These are phyloP conservation scores for Lasiodiplodia sp. DNA, from an alignment of 2,329 filamentous ascomycete species.

Conservation along the genomic window DNA sequence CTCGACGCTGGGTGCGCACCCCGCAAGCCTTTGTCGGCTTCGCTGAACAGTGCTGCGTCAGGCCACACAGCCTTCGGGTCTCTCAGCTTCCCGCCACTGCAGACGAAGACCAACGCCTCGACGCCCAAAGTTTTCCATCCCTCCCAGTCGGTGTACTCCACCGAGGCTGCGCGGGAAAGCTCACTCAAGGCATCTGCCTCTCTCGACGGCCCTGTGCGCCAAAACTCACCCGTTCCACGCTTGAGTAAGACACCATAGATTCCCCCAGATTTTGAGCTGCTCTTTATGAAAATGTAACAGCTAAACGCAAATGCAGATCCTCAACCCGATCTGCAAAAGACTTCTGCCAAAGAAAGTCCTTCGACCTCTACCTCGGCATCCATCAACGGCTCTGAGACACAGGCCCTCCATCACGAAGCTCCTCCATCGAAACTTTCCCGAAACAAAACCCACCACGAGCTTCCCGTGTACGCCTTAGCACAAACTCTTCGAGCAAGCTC, in stretches of 20 bases:
- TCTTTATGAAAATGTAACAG: background rate
- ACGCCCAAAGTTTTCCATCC: background rate
- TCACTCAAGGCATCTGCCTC: background rate
- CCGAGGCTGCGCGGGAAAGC: background rate
- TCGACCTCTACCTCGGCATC: background rate
- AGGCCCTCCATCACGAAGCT: background rate
- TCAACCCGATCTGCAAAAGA: background rate
- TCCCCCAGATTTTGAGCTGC: background rate
- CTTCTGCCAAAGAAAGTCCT: background rate
- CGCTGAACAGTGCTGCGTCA: background rate
- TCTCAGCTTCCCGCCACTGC: background rate
- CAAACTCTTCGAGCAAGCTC: conserved; percentile 27
- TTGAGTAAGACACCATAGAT: background rate
- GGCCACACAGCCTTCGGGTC: background rate
- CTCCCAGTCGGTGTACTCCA: background rate
- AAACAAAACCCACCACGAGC: background rate
- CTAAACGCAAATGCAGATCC: background rate
- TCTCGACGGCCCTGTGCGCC: background rate
- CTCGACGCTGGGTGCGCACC: background rate
- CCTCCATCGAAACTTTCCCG: background rate
- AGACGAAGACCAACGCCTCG: background rate
- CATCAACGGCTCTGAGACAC: background rate
- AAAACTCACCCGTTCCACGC: background rate
- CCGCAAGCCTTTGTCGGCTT: background rate
- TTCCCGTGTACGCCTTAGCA: conserved; percentile 7